Evolutionary conservation across 148 eudicot species (phyloP).

Genomic region (Persicaria maculosa): DNA sequence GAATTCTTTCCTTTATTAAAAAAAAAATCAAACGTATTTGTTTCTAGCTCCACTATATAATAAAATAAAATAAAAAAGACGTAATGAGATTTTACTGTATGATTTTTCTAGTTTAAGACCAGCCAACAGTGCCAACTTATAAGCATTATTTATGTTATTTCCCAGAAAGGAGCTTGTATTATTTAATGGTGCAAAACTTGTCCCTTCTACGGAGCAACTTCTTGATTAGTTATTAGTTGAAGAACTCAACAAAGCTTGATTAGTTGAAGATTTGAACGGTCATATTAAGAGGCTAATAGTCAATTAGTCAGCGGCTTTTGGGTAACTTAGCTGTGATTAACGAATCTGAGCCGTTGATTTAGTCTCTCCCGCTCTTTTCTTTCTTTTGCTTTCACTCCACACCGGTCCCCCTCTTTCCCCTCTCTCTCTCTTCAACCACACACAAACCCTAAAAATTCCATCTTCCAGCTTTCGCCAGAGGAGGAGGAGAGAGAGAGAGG

Average conservation of each 20-base stretch:
- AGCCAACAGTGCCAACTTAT: not conserved
- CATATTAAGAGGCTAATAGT: not conserved
- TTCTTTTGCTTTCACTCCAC: not conserved
- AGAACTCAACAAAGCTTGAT: not conserved
- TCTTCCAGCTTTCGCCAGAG: constrained; percentile 7
- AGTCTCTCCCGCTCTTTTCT: constrained; percentile 10
- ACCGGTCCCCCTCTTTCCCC: constrained; percentile 11
- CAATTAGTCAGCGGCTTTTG: not conserved
- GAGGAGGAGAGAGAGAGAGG: not conserved
- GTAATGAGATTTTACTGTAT: too few relatives aligned
- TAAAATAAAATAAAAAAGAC: too few relatives aligned
- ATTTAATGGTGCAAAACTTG: not conserved
- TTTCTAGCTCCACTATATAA: too few relatives aligned
- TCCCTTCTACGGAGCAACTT: not conserved
- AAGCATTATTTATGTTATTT: not conserved
- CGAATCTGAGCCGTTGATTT: constrained; percentile 8
- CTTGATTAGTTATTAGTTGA: not conserved
- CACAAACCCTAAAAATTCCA: not conserved
- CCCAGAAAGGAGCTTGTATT: not conserved
- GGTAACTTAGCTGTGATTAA: not conserved
- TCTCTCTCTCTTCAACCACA: constrained; percentile 11
- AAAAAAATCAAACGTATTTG: too few relatives aligned
- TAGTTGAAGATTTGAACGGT: too few relatives aligned
- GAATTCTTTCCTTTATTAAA: too few relatives aligned
- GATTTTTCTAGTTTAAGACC: too few relatives aligned